phyloP scores from a whole-genome alignment of 257 asterid species.

The Echium plantagineum region DNA sequence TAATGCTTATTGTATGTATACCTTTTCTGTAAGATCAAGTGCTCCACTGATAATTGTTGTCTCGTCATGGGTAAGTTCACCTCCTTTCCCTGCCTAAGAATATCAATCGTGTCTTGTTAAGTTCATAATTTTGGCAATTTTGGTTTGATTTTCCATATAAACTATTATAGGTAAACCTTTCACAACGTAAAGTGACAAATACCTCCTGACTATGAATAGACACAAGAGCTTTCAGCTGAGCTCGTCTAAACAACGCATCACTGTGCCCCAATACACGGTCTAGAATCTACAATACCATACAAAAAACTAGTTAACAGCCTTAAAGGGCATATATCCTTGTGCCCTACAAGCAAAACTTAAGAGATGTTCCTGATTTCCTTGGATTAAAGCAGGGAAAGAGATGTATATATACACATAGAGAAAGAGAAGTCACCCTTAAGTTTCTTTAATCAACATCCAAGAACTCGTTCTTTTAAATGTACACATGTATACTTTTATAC shows the following conservation, averaged over 20 bases:
- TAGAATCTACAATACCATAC: constrained; percentile 74
- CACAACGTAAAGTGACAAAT: no score
- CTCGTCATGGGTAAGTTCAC: constrained; percentile 96
- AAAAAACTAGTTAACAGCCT: no score
- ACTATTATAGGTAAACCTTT: no score
- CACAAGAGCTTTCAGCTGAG: constrained; percentile 95
- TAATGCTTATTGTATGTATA: constrained; percentile 18
- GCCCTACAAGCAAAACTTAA: no score
- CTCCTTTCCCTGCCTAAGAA: constrained; percentile 91
- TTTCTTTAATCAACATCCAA: no score
- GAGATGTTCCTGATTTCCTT: no score
- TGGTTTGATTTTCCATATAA: background rate
- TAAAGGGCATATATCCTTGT: no score
- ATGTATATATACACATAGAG: no score
- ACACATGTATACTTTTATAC: no score
- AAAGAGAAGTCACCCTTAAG: no score
- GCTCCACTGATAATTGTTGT: constrained; percentile 97
- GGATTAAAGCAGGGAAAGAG: no score
- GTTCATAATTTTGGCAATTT: background rate
- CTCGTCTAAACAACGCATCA: constrained; percentile 93
- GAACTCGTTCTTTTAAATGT: no score
- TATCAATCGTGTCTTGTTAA: constrained; percentile 7
- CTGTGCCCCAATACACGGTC: constrained; percentile 86
- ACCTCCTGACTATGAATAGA: constrained; percentile 96
- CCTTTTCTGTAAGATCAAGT: constrained; percentile 94